A percentile compares a stretch with the other conserved stretches of the same genome.
Conservation (phyloP, 2,329 filamentous ascomycete species). For the Graphiopsis chlorocephala region DNA sequence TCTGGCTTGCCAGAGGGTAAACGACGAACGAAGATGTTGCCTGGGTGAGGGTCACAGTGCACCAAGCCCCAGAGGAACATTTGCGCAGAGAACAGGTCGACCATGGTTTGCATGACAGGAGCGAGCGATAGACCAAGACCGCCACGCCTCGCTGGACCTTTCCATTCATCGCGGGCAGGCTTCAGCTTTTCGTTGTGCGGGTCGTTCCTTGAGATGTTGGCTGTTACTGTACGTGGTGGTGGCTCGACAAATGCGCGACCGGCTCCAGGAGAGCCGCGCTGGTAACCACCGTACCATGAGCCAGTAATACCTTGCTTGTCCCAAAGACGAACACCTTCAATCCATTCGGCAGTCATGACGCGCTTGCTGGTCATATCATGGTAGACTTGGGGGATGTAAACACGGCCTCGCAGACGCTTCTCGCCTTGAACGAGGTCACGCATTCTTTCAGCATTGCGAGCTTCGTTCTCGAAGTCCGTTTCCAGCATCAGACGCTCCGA, state of each 20-base stretch:
- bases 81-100: constrained; percentile 93
- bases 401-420: constrained; percentile 69
- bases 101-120: constrained; percentile 93
- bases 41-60: constrained; percentile 95
- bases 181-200: constrained; percentile 64
- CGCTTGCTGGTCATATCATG: constrained; percentile 76
- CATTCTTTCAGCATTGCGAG: constrained; percentile 84
- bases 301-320: constrained; percentile 79
- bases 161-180: constrained; percentile 76
- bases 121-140: constrained; percentile 79
- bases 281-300: constrained; percentile 74
- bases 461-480: constrained; percentile 92
- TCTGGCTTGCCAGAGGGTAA: constrained; percentile 78
- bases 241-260: constrained; percentile 61
- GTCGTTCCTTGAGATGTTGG: constrained; percentile 41
- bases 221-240: constrained; percentile 36
- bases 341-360: constrained; percentile 95
- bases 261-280: constrained; percentile 74
- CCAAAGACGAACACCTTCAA: constrained; percentile 90
- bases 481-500: constrained; percentile 88
- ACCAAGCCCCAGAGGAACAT: constrained; percentile 97
- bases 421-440: constrained; percentile 71
- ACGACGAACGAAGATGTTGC: constrained; percentile 93
- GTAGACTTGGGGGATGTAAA: constrained; percentile 86
- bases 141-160: constrained; percentile 67